These are phyloP conservation scores for Xerocomellus dryophilus DNA, from an alignment of 768 basidiomycete genomes.

Conservation along the genomic window DNA sequence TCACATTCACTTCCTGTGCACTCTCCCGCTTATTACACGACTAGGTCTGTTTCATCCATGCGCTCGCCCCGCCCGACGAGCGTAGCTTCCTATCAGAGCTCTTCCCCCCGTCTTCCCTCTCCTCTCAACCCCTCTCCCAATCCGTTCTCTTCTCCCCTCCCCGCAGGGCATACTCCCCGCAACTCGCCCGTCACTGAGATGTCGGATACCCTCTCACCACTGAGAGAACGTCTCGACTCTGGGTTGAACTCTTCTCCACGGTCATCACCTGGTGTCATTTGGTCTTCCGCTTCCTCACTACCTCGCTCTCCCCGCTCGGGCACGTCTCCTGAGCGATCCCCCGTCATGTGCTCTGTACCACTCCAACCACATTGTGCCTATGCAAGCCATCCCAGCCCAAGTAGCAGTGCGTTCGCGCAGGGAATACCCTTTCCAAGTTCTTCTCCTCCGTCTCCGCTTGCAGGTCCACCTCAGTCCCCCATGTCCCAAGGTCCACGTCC, in stretches of 20 bases:
- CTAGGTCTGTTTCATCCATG: constrained; percentile 6
- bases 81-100: constrained; percentile 5
- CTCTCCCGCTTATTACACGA: background rate
- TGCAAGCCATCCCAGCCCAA: constrained; percentile 9
- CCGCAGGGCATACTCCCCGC: background rate
- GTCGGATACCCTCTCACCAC: constrained; percentile 16
- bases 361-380: constrained; percentile 5
- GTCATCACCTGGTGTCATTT: background rate
- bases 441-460: constrained; percentile 13
- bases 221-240: constrained; percentile 14
- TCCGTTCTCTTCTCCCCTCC: background rate
- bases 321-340: constrained; percentile 14
- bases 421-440: constrained; percentile 13
- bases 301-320: constrained; percentile 10
- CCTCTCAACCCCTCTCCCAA: constrained; percentile 23
- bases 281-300: constrained; percentile 10
- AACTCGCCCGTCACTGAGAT: constrained; percentile 13
- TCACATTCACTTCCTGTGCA: background rate
- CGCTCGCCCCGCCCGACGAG: constrained; percentile 14
- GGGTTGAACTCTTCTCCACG: background rate
- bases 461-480: constrained; percentile 2
- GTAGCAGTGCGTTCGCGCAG: constrained; percentile 6
- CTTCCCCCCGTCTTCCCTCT: constrained; percentile 21
- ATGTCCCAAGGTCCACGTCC: background rate
- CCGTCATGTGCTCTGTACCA: background rate